phyloP scores from a whole-genome alignment of 2,329 filamentous ascomycete genomes.

The Fonsecaea pedrosoi region DNA sequence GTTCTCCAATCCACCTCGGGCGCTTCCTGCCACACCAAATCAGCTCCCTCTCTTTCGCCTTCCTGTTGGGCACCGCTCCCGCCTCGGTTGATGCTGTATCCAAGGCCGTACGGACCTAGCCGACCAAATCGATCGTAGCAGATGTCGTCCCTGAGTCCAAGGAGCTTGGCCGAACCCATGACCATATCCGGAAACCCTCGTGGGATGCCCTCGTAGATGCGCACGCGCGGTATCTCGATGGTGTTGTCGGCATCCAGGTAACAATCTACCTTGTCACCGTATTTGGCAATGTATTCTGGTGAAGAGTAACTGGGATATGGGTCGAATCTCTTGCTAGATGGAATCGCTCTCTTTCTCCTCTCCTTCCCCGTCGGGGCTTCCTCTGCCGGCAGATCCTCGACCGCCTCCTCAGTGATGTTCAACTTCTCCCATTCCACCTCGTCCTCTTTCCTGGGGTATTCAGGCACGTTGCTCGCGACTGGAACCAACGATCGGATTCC shows the following conservation, averaged over 20 bases:
- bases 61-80: slow-evolving; percentile 85
- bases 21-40: slow-evolving; percentile 74
- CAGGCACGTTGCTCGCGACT: slow-evolving; percentile 71
- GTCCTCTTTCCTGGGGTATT: slow-evolving; percentile 73
- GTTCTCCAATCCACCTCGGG: slow-evolving; percentile 77
- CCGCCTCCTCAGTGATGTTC: slow-evolving; percentile 32
- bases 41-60: slow-evolving; percentile 80
- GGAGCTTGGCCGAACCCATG: slow-evolving; percentile 82
- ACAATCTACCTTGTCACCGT: slow-evolving; percentile 72
- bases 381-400: slow-evolving; percentile 26
- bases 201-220: slow-evolving; percentile 78
- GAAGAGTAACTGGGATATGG: slow-evolving; percentile 72
- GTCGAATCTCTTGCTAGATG: slow-evolving; percentile 63
- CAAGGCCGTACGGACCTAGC: slow-evolving; percentile 86
- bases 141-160: slow-evolving; percentile 80
- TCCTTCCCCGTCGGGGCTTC: slow-evolving; percentile 39
- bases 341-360: slow-evolving; percentile 42
- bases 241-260: slow-evolving; percentile 74
- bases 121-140: slow-evolving; percentile 94
- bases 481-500: slow-evolving; percentile 76
- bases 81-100: slow-evolving; percentile 78
- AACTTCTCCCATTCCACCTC: slow-evolving; percentile 52
- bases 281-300: slow-evolving; percentile 61
- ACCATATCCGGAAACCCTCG: slow-evolving; percentile 83
- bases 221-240: slow-evolving; percentile 71